phyloP scores from a whole-genome alignment of 441 rosid species.

The Jatropha multifida region DNA sequence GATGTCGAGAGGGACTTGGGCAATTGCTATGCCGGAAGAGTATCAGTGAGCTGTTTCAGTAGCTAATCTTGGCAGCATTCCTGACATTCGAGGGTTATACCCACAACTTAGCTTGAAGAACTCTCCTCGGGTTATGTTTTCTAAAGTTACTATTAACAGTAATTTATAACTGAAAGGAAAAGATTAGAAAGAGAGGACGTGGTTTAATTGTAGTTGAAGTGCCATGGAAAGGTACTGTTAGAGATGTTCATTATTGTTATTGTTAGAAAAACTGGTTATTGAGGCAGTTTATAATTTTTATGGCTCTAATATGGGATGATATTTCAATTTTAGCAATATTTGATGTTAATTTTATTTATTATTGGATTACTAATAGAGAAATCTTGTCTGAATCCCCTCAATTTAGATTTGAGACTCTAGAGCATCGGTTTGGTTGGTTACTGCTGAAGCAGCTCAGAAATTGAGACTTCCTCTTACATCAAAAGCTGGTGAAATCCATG shows the following conservation, averaged over 20 bases:
- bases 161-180: not conserved
- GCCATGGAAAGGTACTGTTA: not conserved
- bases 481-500: conserved; percentile 86
- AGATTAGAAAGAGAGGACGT: too few species aligned
- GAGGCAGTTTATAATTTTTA: not conserved
- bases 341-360: not conserved
- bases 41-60: conserved; percentile 79
- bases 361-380: not conserved
- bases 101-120: conserved; percentile 72
- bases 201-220: too few species aligned
- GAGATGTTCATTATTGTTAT: not conserved
- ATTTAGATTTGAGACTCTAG: conserved; percentile 78
- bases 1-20: conserved; percentile 85
- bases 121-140: conserved; percentile 59
- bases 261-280: not conserved
- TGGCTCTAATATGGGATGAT: not conserved
- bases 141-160: not conserved
- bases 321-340: not conserved
- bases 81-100: conserved; percentile 65
- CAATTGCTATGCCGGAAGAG: conserved; percentile 86
- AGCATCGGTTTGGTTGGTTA: conserved; percentile 65
- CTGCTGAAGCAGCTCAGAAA: conserved; percentile 98
- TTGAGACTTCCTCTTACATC: conserved; percentile 91
- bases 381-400: not conserved
- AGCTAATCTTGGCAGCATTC: conserved; percentile 66